Conservation (phyloP, 768 basidiomycete genomes). For the Suillus cothurnatus region DNA sequence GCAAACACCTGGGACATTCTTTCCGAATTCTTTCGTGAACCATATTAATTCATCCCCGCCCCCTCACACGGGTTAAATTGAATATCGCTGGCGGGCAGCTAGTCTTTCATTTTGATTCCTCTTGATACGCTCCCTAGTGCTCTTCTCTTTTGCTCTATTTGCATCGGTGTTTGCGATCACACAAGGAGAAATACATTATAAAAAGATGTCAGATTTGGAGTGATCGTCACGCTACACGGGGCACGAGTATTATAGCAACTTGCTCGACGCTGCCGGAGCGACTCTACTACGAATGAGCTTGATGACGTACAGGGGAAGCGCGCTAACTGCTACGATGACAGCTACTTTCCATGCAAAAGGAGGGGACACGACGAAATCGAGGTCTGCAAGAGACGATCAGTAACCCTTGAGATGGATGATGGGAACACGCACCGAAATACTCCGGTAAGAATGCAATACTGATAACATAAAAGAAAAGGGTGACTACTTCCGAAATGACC, state of each 20-base stretch:
- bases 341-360: conserved; percentile 95
- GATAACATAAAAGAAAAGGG: conserved; percentile 83
- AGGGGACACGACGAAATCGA: conserved; percentile 86
- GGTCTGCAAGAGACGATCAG: conserved; percentile 53
- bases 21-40: conserved; percentile 47
- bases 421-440: conserved; percentile 83
- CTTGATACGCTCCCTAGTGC: conserved; percentile 18
- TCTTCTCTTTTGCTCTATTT: conserved; percentile 28
- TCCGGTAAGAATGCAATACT: conserved; percentile 94
- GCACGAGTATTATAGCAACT: conserved; percentile 58
- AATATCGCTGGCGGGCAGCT: conserved; percentile 17
- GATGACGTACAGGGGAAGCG: conserved; percentile 88
- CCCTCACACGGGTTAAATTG: conserved; percentile 34
- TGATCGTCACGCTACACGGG: conserved; percentile 13
- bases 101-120: conserved; percentile 9
- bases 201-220: conserved; percentile 34
- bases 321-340: conserved; percentile 92
- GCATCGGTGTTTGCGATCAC: conserved; percentile 23
- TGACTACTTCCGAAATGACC: conserved; percentile 89
- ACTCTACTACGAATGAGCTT: conserved; percentile 85
- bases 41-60: conserved; percentile 56
- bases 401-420: neutral
- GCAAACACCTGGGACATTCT: conserved; percentile 52
- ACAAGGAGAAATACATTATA: conserved; percentile 40
- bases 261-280: conserved; percentile 92